A percentile compares a stretch with the other conserved stretches of the same genome.
Evolutionary conservation across 2,329 filamentous ascomycete genomes (phyloP).

Genomic region (Fusarium sp.): DNA sequence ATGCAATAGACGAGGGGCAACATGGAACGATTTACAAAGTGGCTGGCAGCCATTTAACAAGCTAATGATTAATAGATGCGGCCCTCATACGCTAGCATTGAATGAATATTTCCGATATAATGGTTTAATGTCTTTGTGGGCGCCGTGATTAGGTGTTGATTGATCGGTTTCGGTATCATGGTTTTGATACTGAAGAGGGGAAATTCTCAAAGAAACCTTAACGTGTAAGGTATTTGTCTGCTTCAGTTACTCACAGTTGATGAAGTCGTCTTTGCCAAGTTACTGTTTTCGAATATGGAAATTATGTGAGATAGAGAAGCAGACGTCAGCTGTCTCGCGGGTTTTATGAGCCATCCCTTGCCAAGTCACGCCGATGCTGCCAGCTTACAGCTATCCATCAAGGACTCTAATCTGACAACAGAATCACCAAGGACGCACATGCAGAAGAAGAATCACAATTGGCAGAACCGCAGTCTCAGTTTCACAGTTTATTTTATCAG

Average conservation of each 20-base stretch:
- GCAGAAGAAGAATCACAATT: not conserved
- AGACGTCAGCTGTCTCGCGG: not conserved
- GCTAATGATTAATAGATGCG: constrained; percentile 44
- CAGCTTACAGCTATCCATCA: not conserved
- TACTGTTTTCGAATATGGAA: not conserved
- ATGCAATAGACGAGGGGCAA: constrained; percentile 6
- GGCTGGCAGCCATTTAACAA: constrained; percentile 20
- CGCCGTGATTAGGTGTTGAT: not conserved
- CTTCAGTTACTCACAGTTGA: not conserved
- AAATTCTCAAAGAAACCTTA: not conserved
- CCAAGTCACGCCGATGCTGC: constrained; percentile 1
- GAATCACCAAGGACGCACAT: not conserved
- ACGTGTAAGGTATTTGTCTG: not conserved
- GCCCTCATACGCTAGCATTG: constrained; percentile 21
- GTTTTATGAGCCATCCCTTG: constrained; percentile 6
- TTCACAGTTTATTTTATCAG: not conserved
- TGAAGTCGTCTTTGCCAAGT: not conserved
- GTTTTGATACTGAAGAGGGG: not conserved
- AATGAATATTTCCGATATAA: not conserved
- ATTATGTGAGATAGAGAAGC: not conserved
- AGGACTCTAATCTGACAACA: not conserved
- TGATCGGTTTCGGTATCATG: not conserved
- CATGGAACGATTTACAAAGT: constrained; percentile 19
- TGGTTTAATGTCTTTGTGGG: not conserved
- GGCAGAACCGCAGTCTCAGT: not conserved